Evolutionary conservation across 306 rosid species (phyloP).

Genomic region (Vachellia pachyceras): DNA sequence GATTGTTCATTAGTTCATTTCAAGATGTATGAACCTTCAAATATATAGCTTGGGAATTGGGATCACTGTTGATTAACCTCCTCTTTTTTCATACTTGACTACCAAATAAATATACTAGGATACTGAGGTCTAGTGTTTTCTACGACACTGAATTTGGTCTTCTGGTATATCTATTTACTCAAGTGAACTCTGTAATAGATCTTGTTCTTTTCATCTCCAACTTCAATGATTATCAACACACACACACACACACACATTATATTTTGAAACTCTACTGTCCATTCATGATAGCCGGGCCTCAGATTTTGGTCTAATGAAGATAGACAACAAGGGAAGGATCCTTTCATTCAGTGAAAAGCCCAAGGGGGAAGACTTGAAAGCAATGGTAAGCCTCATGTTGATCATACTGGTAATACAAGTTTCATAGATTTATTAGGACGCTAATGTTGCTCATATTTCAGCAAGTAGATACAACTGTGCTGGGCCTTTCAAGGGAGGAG

Average conservation of each 20-base stretch:
- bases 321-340: slow-evolving; percentile 73
- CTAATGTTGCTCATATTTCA: slow-evolving; percentile 38
- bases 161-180: not conserved
- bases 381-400: slow-evolving; percentile 61
- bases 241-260: slow-evolving; percentile 4
- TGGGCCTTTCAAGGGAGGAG: slow-evolving; percentile 67
- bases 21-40: not conserved
- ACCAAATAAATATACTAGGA: not conserved
- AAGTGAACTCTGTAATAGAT: slow-evolving; percentile 1
- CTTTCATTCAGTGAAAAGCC: slow-evolving; percentile 92
- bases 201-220: not conserved
- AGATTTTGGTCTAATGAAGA: slow-evolving; percentile 97
- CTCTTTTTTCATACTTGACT: not conserved
- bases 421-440: slow-evolving; percentile 12
- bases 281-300: slow-evolving; percentile 85
- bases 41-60: not conserved
- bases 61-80: slow-evolving; percentile 1
- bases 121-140: not conserved
- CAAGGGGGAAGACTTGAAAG: slow-evolving; percentile 73
- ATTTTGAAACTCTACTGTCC: slow-evolving; percentile 36
- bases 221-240: slow-evolving; percentile 7
- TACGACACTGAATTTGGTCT: not conserved
- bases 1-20: not conserved
- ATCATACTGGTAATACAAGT: not conserved
- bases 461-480: slow-evolving; percentile 79